phyloP scores from a whole-genome alignment of 2,329 filamentous ascomycete species.

The Aspergillus candidus region DNA sequence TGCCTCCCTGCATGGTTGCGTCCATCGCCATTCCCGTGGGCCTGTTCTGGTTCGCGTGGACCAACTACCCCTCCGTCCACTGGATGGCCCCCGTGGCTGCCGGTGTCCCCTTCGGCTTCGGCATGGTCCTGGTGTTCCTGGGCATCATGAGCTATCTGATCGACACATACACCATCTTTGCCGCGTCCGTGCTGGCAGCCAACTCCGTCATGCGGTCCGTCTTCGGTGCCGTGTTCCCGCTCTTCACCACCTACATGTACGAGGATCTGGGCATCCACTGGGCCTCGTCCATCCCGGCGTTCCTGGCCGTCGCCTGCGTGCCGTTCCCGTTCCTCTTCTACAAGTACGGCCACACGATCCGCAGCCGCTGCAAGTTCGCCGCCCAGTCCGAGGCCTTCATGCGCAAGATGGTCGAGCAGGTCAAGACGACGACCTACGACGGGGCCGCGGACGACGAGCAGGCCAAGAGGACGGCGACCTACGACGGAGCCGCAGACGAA shows the following conservation, averaged over 20 bases:
- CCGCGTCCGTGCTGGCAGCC: conserved; percentile 39
- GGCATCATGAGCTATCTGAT: conserved; percentile 40
- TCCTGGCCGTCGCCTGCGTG: conserved; percentile 41
- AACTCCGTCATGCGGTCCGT: conserved; percentile 43
- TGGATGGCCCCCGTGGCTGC: conserved; percentile 36
- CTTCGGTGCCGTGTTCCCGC: conserved; percentile 44
- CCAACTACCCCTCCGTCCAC: conserved; percentile 41
- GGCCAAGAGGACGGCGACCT: conserved; percentile 11
- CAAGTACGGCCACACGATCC: conserved; percentile 35
- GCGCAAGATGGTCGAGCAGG: conserved; percentile 29
- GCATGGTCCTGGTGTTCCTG: conserved; percentile 38
- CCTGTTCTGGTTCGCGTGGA: conserved; percentile 58
- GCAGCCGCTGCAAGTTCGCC: conserved; percentile 39
- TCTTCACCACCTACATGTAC: conserved; percentile 45
- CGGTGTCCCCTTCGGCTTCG: conserved; percentile 37
- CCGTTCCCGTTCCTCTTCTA: conserved; percentile 43
- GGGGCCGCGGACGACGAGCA: conserved; percentile 17
- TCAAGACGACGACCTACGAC: conserved; percentile 6
- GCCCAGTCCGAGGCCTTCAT: conserved; percentile 34
- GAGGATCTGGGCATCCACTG: conserved; percentile 42
- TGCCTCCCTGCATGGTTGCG: conserved; percentile 46
- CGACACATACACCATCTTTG: conserved; percentile 40
- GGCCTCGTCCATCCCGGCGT: conserved; percentile 43
- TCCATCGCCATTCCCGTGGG: conserved; percentile 50
- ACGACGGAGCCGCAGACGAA: conserved; percentile 15